Percentiles rank a stretch among this genome's conserved stretches.
Conservation (phyloP, 2,329 filamentous ascomycete genomes). For the Spiromastix sp. region DNA sequence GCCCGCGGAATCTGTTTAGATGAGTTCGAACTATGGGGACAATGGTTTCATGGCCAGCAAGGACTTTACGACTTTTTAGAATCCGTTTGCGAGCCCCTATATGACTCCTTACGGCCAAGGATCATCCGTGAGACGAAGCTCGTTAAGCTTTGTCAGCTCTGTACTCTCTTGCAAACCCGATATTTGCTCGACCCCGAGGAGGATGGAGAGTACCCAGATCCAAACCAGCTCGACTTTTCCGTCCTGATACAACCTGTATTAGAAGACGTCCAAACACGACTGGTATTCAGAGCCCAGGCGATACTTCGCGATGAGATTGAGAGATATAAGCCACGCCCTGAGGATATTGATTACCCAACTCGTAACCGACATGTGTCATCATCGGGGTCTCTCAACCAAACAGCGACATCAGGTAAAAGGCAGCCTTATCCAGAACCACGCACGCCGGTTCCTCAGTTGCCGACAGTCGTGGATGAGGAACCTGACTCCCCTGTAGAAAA, state of each 20-base stretch:
- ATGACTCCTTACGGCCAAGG: slow-evolving; percentile 54
- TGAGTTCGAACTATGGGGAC: slow-evolving; percentile 56
- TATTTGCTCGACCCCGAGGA: slow-evolving; percentile 52
- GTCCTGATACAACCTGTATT: slow-evolving; percentile 52
- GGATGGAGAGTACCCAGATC: slow-evolving; percentile 39
- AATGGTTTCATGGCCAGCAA: slow-evolving; percentile 55
- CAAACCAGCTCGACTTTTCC: slow-evolving; percentile 51
- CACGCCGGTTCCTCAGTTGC: slow-evolving; percentile 37
- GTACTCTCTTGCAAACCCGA: slow-evolving; percentile 53
- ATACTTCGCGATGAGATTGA: slow-evolving; percentile 58
- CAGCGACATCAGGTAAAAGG: slow-evolving; percentile 46
- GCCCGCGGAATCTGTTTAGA: slow-evolving; percentile 56
- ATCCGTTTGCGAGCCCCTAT: slow-evolving; percentile 56
- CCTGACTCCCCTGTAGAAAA: slow-evolving; percentile 31
- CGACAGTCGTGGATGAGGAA: slow-evolving; percentile 43
- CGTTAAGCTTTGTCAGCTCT: slow-evolving; percentile 56
- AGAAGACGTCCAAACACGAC: slow-evolving; percentile 56
- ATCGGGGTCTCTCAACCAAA: slow-evolving; percentile 30
- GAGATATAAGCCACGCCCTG: slow-evolving; percentile 52
- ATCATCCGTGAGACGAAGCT: slow-evolving; percentile 59
- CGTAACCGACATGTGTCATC: slow-evolving; percentile 36
- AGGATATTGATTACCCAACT: slow-evolving; percentile 55
- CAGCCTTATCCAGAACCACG: slow-evolving; percentile 27
- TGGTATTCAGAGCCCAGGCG: slow-evolving; percentile 55
- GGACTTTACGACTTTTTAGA: slow-evolving; percentile 58